These are phyloP conservation scores for Magnolia officinalis DNA, from an alignment of 164 flowering plant genomes.

Conservation along the genomic window DNA sequence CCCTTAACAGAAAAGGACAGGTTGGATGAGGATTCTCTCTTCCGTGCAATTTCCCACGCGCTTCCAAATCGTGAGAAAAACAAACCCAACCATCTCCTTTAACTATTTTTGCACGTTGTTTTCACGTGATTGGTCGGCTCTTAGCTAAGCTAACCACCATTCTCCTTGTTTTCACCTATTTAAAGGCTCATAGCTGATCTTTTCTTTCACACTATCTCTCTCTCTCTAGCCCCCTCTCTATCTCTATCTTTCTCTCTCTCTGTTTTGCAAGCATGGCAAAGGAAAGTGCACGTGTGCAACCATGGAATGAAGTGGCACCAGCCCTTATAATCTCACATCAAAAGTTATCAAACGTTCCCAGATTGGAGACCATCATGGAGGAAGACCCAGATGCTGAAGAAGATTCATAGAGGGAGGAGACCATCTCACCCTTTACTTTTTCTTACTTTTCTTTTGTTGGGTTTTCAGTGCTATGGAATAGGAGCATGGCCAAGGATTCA, in stretches of 20 bases:
- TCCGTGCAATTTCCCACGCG: too few relatives aligned
- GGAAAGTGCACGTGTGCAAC: background rate
- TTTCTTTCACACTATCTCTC: background rate
- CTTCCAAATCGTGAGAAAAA: too few relatives aligned
- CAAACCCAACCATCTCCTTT: too few relatives aligned
- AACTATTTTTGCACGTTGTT: background rate
- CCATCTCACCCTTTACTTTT: background rate
- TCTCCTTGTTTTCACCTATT: background rate
- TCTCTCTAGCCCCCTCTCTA: background rate
- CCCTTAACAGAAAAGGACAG: too few relatives aligned
- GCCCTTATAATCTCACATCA: background rate
- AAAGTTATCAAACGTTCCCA: background rate
- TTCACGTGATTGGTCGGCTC: background rate
- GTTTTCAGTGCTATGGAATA: background rate
- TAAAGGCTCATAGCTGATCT: background rate
- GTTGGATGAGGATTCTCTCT: too few relatives aligned
- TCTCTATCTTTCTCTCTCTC: background rate
- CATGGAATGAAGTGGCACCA: slow-evolving; percentile 3
- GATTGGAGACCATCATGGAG: background rate
- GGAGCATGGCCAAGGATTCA: background rate
- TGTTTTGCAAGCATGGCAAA: background rate
- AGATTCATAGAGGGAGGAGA: background rate
- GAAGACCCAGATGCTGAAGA: background rate
- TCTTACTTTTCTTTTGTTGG: background rate
- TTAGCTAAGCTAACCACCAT: background rate